Evolutionary conservation across 2,329 filamentous ascomycete species (phyloP).

Genomic region (Pestalotiopsis sp.): DNA sequence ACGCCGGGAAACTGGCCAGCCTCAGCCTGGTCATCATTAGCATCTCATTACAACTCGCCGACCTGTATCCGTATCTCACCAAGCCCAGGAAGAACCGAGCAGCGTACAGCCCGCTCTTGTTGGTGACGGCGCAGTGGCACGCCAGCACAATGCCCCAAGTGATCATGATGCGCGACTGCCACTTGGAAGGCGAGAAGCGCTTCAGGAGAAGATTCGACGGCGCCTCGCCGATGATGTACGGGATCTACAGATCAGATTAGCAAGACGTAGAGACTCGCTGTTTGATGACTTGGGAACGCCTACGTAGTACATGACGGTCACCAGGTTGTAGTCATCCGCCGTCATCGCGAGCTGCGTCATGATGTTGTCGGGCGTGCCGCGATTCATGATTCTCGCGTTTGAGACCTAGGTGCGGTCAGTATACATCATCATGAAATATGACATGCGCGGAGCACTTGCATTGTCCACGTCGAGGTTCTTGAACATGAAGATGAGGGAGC

Average conservation of each 20-base stretch:
- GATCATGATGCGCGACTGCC: constrained; percentile 42
- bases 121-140: constrained; percentile 35
- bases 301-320: constrained; percentile 41
- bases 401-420: constrained; percentile 26
- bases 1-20: constrained; percentile 43
- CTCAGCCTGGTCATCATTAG: constrained; percentile 29
- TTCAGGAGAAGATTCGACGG: constrained; percentile 42
- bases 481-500: constrained; percentile 40
- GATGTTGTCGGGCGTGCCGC: constrained; percentile 39
- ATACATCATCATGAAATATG: no score
- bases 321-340: constrained; percentile 39
- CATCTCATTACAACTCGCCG: constrained; percentile 5
- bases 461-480: constrained; percentile 41
- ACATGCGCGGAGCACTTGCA: constrained; percentile 20
- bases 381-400: constrained; percentile 45
- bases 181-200: constrained; percentile 36
- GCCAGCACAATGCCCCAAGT: constrained; percentile 37
- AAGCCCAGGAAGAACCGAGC: constrained; percentile 38
- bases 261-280: no score
- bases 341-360: constrained; percentile 39
- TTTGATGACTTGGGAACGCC: constrained; percentile 2
- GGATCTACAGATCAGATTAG: constrained; percentile 26
- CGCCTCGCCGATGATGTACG: constrained; percentile 38
- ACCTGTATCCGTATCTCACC: constrained; percentile 23
- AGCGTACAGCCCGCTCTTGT: constrained; percentile 36